These are phyloP conservation scores for Botrytis tulipae DNA, from an alignment of 2,329 filamentous ascomycete species.

Conservation along the genomic window DNA sequence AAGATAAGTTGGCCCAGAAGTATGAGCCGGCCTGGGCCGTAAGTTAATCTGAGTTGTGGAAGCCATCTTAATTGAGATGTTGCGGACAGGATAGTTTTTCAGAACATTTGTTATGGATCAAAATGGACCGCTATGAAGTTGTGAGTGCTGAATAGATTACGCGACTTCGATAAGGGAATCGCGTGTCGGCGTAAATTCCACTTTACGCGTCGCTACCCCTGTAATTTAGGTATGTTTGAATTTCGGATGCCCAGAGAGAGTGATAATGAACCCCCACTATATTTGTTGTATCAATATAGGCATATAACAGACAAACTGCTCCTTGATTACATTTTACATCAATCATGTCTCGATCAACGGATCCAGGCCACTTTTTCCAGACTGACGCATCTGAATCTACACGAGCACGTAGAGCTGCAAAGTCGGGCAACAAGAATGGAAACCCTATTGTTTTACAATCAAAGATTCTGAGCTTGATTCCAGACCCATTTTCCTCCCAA, in stretches of 20 bases:
- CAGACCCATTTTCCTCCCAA: conserved; percentile 61
- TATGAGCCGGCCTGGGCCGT: conserved; percentile 70
- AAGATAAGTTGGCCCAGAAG: conserved; percentile 80
- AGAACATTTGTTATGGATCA: conserved; percentile 3
- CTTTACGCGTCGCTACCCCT: conserved; percentile 27
- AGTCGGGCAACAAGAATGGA: conserved; percentile 74
- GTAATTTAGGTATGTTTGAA: conserved; percentile 5
- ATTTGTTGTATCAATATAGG: neutral
- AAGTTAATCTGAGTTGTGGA: conserved; percentile 46
- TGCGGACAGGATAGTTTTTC: conserved; percentile 18
- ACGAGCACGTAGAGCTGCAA: conserved; percentile 63
- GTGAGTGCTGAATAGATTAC: conserved; percentile 23
- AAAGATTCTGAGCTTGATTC: conserved; percentile 75
- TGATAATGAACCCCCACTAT: conserved; percentile 25
- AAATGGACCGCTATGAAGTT: conserved; percentile 19
- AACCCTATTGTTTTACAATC: conserved; percentile 76
- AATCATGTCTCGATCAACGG: conserved; percentile 63
- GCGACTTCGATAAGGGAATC: conserved; percentile 23
- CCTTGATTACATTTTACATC: neutral
- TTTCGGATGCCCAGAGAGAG: neutral
- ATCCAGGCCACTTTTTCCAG: conserved; percentile 86
- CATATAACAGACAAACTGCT: conserved; percentile 6
- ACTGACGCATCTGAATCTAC: conserved; percentile 55
- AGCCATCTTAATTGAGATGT: conserved; percentile 33
- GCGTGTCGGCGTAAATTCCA: conserved; percentile 23